Evolutionary conservation across 2,329 filamentous ascomycete genomes (phyloP).

Genomic region (Sclerotinia glacialis): DNA sequence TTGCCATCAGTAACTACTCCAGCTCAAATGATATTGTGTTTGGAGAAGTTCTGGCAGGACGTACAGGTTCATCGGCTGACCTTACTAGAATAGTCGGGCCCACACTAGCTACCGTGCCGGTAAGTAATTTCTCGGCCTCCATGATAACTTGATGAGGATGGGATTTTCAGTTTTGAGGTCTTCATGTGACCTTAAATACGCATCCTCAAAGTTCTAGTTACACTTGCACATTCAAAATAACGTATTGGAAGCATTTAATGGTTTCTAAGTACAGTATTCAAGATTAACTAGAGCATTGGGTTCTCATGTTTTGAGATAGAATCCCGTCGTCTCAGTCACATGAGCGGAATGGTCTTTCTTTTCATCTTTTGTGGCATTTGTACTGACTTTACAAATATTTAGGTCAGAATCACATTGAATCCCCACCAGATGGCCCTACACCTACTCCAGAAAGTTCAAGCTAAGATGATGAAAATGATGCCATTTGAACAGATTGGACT

Average conservation of each 20-base stretch:
- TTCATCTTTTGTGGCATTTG: neutral
- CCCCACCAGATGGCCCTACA: neutral
- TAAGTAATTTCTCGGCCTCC: constrained; percentile 40
- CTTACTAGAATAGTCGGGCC: constrained; percentile 46
- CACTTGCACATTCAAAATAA: neutral
- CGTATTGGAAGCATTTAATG: neutral
- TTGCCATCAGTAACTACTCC: constrained; percentile 43
- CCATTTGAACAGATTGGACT: constrained; percentile 49
- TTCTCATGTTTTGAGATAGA: neutral
- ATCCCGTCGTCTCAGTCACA: neutral
- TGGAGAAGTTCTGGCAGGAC: constrained; percentile 45
- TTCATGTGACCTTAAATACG: neutral
- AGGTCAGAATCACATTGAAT: constrained; percentile 10
- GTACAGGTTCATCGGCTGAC: constrained; percentile 42
- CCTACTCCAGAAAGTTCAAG: constrained; percentile 8
- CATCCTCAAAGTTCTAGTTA: neutral
- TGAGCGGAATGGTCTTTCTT: neutral
- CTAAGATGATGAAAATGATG: constrained; percentile 37
- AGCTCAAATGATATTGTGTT: constrained; percentile 44
- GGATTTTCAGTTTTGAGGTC: neutral
- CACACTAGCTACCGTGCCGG: constrained; percentile 44
- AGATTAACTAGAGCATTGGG: neutral
- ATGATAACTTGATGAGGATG: neutral
- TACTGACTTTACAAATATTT: neutral
- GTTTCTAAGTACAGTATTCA: neutral